A percentile compares a stretch with the other conserved stretches of the same genome.
phyloP scores from a whole-genome alignment of 129 eudicot species.

The sunflower (Helianthus annuus) region DNA sequence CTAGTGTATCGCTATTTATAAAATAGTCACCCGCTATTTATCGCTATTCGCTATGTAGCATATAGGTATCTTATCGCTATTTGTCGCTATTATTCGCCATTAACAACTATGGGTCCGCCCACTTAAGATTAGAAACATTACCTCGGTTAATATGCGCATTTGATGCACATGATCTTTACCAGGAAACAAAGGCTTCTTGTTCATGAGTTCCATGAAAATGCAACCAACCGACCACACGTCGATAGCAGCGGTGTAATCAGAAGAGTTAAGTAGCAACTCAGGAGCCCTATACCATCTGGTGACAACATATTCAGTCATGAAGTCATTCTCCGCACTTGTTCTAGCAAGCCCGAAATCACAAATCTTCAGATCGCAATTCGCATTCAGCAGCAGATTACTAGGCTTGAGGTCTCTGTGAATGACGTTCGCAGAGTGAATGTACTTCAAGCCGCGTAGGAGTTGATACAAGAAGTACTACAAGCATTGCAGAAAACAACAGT shows the following conservation, averaged over 20 bases:
- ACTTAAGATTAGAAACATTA: conserved; percentile 14
- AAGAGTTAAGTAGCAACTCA: conserved; percentile 77
- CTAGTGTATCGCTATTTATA: no score
- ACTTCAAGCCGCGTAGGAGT: conserved; percentile 78
- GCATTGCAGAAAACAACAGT: conserved; percentile 12
- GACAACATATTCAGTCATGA: conserved; percentile 93
- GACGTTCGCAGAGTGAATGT: conserved; percentile 82
- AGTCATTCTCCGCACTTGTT: conserved; percentile 67
- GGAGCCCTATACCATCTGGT: conserved; percentile 97
- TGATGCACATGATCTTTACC: conserved; percentile 91
- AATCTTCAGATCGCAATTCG: conserved; percentile 89
- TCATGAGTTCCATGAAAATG: conserved; percentile 90
- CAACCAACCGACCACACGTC: conserved; percentile 97
- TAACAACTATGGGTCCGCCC: no score
- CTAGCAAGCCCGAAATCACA: conserved; percentile 94
- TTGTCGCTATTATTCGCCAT: no score
- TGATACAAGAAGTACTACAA: conserved; percentile 92
- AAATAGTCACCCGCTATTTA: no score
- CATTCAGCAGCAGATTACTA: conserved; percentile 76
- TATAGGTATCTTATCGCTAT: no score
- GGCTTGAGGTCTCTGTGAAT: conserved; percentile 91
- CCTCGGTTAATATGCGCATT: conserved; percentile 84
- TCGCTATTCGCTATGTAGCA: no score
- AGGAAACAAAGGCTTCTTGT: conserved; percentile 75
- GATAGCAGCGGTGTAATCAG: conserved; percentile 77